Conservation (phyloP, 2,329 filamentous ascomycete genomes). For the Boeremia lycopersici region DNA sequence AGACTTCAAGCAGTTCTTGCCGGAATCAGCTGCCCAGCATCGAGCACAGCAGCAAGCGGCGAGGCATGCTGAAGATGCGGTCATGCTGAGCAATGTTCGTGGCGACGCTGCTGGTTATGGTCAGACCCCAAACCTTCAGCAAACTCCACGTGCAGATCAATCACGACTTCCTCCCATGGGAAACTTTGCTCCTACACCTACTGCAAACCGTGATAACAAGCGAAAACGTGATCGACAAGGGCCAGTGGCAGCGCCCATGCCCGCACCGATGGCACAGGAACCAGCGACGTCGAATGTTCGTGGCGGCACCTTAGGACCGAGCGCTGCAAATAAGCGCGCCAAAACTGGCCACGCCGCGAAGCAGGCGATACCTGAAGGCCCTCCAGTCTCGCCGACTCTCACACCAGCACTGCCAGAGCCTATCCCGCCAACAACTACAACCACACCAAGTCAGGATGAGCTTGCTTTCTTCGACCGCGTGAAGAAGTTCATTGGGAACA, state of each 20-base stretch:
- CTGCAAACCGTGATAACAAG: constrained; percentile 87
- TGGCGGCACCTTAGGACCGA: constrained; percentile 34
- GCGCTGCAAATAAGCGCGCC: constrained; percentile 61
- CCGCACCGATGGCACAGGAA: constrained; percentile 42
- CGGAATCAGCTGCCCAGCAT: constrained; percentile 77
- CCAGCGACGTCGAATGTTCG: constrained; percentile 41
- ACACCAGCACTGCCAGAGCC: constrained; percentile 89
- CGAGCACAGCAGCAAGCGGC: constrained; percentile 62
- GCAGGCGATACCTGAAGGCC: constrained; percentile 62
- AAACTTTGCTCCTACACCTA: constrained; percentile 85
- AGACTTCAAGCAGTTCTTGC: constrained; percentile 98
- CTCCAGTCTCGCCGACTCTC: constrained; percentile 80
- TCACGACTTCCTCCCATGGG: constrained; percentile 82
- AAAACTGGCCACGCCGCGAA: constrained; percentile 71
- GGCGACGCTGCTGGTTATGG: constrained; percentile 57
- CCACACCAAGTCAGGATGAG: constrained; percentile 81
- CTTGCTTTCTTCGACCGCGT: constrained; percentile 93
- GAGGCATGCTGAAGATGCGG: constrained; percentile 72
- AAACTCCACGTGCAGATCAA: constrained; percentile 56
- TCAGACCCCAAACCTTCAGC: constrained; percentile 51
- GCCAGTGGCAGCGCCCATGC: constrained; percentile 48
- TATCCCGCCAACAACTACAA: constrained; percentile 74
- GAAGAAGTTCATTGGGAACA: constrained; percentile 94
- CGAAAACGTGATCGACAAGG: constrained; percentile 73
- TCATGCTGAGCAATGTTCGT: constrained; percentile 68